Evolutionary conservation across 2,329 filamentous ascomycete genomes (phyloP).

Genomic region (Pseudogymnoascus sp.): DNA sequence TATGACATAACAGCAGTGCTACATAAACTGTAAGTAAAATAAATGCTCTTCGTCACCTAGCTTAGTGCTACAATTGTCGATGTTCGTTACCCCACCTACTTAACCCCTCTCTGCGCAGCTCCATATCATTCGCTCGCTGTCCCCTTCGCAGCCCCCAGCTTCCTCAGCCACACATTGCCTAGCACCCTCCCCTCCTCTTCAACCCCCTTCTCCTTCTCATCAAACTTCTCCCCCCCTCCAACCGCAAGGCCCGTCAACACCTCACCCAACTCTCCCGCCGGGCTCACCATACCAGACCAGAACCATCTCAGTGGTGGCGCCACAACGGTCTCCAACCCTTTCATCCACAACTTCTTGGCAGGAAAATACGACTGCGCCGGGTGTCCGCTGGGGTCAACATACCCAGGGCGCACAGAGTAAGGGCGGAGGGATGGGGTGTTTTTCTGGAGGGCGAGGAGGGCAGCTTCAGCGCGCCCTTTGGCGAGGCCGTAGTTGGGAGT

Average conservation of each 20-base stretch:
- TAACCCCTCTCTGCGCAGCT: neutral
- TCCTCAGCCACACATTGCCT: conserved; percentile 33
- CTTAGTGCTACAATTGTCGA: neutral
- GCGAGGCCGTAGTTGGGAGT: conserved; percentile 51
- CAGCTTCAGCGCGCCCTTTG: conserved; percentile 58
- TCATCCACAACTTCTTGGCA: conserved; percentile 20
- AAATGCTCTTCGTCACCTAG: neutral
- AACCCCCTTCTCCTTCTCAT: conserved; percentile 28
- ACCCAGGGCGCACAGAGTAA: conserved; percentile 50
- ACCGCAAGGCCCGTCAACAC: conserved; percentile 41
- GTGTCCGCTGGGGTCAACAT: conserved; percentile 44
- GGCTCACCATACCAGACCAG: conserved; percentile 30
- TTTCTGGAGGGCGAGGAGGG: conserved; percentile 45
- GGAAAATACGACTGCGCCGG: conserved; percentile 30
- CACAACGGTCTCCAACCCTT: conserved; percentile 11
- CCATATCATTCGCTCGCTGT: neutral
- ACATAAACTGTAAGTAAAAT: neutral
- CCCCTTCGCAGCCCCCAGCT: conserved; percentile 26
- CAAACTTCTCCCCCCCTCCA: conserved; percentile 35
- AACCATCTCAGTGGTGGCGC: conserved; percentile 24
- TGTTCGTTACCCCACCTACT: neutral
- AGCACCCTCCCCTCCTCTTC: conserved; percentile 29
- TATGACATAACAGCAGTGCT: neutral
- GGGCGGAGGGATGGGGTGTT: conserved; percentile 36
- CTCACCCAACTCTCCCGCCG: conserved; percentile 39